A percentile compares a stretch with the other conserved stretches of the same genome.
Evolutionary conservation across 2,329 filamentous ascomycete species (phyloP).

Genomic region (Aspergillus alliaceus): DNA sequence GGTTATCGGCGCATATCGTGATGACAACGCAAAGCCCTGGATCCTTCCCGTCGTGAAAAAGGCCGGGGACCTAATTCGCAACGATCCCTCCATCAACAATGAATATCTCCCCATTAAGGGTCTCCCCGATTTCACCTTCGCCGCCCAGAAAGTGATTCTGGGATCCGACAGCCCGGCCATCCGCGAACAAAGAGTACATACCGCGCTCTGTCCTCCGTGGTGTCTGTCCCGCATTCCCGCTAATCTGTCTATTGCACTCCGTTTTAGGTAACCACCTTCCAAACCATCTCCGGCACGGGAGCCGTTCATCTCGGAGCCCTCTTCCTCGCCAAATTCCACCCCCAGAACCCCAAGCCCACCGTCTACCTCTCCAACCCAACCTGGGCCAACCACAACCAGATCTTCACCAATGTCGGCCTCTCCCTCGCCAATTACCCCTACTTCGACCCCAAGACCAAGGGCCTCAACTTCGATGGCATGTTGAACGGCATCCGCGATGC

Average conservation of each 20-base stretch:
- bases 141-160: conserved; percentile 87
- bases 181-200: conserved; percentile 73
- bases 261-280: conserved; percentile 70
- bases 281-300: conserved; percentile 96
- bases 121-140: conserved; percentile 78
- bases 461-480: conserved; percentile 91
- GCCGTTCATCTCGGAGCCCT: conserved; percentile 90
- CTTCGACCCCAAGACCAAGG: conserved; percentile 84
- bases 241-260: neutral
- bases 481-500: conserved; percentile 68
- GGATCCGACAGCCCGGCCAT: conserved; percentile 78
- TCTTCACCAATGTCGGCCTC: conserved; percentile 88
- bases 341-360: conserved; percentile 59
- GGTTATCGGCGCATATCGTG: conserved; percentile 92
- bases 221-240: neutral
- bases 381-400: conserved; percentile 98
- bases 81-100: conserved; percentile 90
- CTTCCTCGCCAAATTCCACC: conserved; percentile 92
- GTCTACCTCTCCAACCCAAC: conserved; percentile 94
- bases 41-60: conserved; percentile 94
- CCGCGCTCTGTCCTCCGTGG: neutral
- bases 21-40: conserved; percentile 96
- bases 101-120: conserved; percentile 98
- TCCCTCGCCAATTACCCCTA: conserved; percentile 84
- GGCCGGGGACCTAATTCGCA: conserved; percentile 86